Evolutionary conservation across 139 green algal genomes (phyloP).

Genomic region (Desmodesmus armatus): DNA sequence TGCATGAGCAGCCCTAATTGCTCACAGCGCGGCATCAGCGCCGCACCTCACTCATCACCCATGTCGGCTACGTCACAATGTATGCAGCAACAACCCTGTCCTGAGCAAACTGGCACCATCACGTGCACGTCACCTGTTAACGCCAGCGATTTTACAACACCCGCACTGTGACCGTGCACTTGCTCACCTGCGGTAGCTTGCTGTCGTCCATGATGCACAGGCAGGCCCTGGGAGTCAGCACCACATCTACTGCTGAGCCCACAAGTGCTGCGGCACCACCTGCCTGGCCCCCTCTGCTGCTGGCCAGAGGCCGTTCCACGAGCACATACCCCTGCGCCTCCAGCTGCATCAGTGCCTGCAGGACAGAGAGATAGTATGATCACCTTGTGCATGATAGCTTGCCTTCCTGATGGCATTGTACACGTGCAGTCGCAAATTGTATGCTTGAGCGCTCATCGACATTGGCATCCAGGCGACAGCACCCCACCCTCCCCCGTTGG

Average conservation of each 20-base stretch:
- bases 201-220: slow-evolving; percentile 5
- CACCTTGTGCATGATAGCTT: too few relatives aligned
- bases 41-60: too few relatives aligned
- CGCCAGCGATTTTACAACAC: background rate
- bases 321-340: slow-evolving; percentile 5
- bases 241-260: slow-evolving; percentile 16
- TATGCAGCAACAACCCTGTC: background rate
- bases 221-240: slow-evolving; percentile 30
- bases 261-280: background rate
- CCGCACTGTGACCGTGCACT: background rate
- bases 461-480: too few relatives aligned
- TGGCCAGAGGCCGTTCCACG: background rate
- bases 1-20: too few relatives aligned
- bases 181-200: slow-evolving; percentile 20
- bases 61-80: too few relatives aligned
- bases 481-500: too few relatives aligned
- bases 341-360: slow-evolving; percentile 23
- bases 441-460: too few relatives aligned
- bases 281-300: background rate
- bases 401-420: too few relatives aligned
- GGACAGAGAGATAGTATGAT: too few relatives aligned
- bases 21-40: too few relatives aligned
- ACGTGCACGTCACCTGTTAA: background rate
- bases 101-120: background rate
- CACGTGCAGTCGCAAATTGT: too few relatives aligned